phyloP scores from a whole-genome alignment of 768 basidiomycete genomes.

The Russula ochroleuca region DNA sequence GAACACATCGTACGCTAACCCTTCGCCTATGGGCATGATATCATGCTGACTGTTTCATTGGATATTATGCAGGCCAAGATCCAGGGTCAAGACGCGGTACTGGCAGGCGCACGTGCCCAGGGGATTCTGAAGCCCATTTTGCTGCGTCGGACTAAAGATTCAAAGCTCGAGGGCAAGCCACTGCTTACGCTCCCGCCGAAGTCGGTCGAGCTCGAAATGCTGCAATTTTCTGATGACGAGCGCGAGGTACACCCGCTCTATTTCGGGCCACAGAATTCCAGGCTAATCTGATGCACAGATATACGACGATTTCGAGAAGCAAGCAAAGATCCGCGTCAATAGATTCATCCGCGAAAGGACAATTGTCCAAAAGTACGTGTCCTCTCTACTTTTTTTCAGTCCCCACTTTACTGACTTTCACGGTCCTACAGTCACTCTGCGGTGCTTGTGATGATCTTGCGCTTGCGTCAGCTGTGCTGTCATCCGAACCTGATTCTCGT shows the following conservation, averaged over 20 bases:
- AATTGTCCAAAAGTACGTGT: conserved; percentile 62
- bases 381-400: conserved; percentile 1
- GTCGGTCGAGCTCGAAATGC: conserved; percentile 52
- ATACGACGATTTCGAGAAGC: conserved; percentile 55
- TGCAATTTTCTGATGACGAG: conserved; percentile 65
- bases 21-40: neutral
- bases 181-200: conserved; percentile 61
- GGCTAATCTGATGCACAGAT: conserved; percentile 36
- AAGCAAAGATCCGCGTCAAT: conserved; percentile 51
- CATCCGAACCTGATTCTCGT: conserved; percentile 71
- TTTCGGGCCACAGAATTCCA: neutral
- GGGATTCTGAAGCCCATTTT: conserved; percentile 61
- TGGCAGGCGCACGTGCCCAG: conserved; percentile 66
- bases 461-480: conserved; percentile 68
- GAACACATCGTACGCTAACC: conserved; percentile 43
- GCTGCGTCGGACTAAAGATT: conserved; percentile 70
- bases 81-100: conserved; percentile 52
- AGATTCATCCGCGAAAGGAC: conserved; percentile 61
- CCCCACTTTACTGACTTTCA: neutral
- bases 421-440: conserved; percentile 41
- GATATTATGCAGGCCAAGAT: conserved; percentile 41
- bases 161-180: conserved; percentile 60
- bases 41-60: neutral
- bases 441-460: conserved; percentile 62
- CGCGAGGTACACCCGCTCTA: conserved; percentile 43